Evolutionary conservation across 2,329 filamentous ascomycete species (phyloP).

Genomic region (Colletotrichum spaethianum): DNA sequence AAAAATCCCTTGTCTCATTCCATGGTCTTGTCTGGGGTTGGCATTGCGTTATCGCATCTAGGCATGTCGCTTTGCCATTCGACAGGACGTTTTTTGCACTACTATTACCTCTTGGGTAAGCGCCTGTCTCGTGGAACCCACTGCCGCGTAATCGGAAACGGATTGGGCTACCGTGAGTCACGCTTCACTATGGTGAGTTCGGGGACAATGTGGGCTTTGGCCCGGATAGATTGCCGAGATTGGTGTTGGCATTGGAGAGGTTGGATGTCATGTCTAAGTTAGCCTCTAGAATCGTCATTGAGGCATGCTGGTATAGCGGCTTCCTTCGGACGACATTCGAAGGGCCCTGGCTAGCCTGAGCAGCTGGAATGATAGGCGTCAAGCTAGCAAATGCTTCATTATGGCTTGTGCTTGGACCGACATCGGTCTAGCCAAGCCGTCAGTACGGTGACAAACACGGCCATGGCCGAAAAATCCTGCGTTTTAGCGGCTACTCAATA

Average conservation of each 20-base stretch:
- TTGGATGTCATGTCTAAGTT: neutral
- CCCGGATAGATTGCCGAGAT: conserved; percentile 41
- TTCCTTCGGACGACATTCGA: neutral
- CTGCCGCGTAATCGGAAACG: conserved; percentile 38
- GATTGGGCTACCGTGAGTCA: conserved; percentile 33
- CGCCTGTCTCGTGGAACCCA: conserved; percentile 21
- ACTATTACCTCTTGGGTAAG: conserved; percentile 37
- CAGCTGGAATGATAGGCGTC: neutral
- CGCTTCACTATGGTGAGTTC: conserved; percentile 32
- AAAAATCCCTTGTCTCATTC: conserved; percentile 6
- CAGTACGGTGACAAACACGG: conserved; percentile 7
- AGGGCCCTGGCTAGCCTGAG: neutral
- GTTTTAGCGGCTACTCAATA: conserved; percentile 30
- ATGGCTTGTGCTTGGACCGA: conserved; percentile 26
- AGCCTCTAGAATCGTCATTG: neutral
- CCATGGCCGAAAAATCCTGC: conserved; percentile 25
- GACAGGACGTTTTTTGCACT: conserved; percentile 20
- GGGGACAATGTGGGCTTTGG: conserved; percentile 29
- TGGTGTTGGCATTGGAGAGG: conserved; percentile 25
- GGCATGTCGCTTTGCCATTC: conserved; percentile 30
- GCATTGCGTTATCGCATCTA: conserved; percentile 37
- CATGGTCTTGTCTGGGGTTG: conserved; percentile 18
- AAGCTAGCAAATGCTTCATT: neutral
- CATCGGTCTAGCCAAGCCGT: conserved; percentile 30
- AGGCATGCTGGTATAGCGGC: neutral